Evolutionary conservation across 495 filamentous ascomycete species (phyloP), one percentile per base, ranked within the genome.

Genomic region (Aspergillus steynii): DNA sequence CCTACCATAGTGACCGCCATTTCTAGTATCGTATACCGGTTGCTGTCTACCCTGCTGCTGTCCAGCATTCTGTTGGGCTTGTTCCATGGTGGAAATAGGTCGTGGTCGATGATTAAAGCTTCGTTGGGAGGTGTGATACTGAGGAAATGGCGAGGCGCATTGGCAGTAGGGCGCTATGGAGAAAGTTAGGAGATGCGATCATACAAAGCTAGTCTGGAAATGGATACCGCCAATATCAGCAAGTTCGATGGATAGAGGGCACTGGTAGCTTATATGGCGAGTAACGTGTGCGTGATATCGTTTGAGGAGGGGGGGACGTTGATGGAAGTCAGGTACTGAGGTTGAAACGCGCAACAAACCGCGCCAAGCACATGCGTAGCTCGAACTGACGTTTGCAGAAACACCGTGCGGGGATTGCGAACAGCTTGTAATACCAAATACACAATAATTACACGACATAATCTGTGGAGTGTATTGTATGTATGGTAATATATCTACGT

Each of bases 1-100:
- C 55, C 63, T 78, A 93, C 92, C 93, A 79, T 96, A 96, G 75
- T 96, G 93, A 58, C 93, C 93, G 59, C 91, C 92, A 70, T 90
- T 86, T 62, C 78, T 77, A 50, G 87, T 83, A 76, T 97, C 92
- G 75, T 97, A 97, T 12, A 85, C 78, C 54, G 88, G 87, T 64
- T 82, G 77, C 69, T 83, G 85, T 65, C 82, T 78, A 63, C 74
- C 77, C 70, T 86, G 85, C 67, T 83, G 84, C 60, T 82, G 82
- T 37, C 79, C 81, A 58, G 82, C 68, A 62, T 71, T 78, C 63
- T 83, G 78, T 50, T 82, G 70, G 51, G 83, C 69, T 61, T 80
- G 81, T 54, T 89, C 86, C 86, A 89, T 89, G 59, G 29, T 66
- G 61, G 42, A 53, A 31, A 25, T 34, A 8, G n/a, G 15, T 50